A percentile compares a stretch with the other conserved stretches of the same genome.
phyloP scores from a whole-genome alignment of 2,329 filamentous ascomycete species.

The Diaporthe longicolla region DNA sequence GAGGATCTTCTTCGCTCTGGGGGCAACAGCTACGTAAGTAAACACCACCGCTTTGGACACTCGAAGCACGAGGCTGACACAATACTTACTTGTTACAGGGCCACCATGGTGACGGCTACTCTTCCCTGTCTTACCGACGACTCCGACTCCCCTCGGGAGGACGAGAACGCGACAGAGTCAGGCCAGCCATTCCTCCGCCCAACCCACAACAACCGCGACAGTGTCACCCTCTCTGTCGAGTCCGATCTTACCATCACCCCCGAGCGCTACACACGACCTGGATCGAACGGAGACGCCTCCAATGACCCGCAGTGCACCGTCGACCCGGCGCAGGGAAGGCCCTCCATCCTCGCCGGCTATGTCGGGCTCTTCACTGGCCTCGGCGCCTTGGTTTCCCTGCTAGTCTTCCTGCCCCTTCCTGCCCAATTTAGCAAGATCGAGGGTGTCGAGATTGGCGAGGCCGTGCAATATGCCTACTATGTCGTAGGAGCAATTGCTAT shows the following conservation, averaged over 20 bases:
- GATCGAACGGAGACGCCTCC: conserved; percentile 44
- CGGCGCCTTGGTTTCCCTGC: conserved; percentile 87
- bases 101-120: conserved; percentile 98
- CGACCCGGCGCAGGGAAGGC: conserved; percentile 57
- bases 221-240: conserved; percentile 76
- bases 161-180: conserved; percentile 39
- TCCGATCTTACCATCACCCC: conserved; percentile 84
- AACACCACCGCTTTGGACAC: neutral
- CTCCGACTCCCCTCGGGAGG: conserved; percentile 46
- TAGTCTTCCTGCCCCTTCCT: conserved; percentile 88
- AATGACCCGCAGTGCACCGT: conserved; percentile 38
- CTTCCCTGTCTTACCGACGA: conserved; percentile 79
- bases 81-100: conserved; percentile 54
- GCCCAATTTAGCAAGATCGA: conserved; percentile 80
- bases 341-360: conserved; percentile 81
- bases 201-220: conserved; percentile 63
- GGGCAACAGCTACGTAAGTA: conserved; percentile 85
- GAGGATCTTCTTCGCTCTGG: conserved; percentile 88
- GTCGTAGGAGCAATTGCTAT: conserved; percentile 83
- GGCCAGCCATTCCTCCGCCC: conserved; percentile 51
- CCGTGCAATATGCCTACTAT: conserved; percentile 89
- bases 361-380: conserved; percentile 95
- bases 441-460: conserved; percentile 79
- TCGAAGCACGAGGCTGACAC: conserved; percentile 27
- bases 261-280: conserved; percentile 63